Conservation (phyloP, 192 early-diverging fungal genomes). For the Backusella morwellensis region DNA sequence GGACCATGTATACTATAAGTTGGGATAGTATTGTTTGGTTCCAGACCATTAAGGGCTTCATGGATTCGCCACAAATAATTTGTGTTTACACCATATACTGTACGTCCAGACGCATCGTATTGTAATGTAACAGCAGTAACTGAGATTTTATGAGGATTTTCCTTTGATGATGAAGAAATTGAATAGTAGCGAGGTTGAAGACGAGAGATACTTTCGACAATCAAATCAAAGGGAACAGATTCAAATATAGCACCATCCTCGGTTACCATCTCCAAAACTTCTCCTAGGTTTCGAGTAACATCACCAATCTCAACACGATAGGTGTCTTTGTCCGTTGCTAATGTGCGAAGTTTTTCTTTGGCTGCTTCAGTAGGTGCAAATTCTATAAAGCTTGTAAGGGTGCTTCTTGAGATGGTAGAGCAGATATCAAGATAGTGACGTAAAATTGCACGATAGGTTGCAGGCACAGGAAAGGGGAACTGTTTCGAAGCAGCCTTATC, state of each 20-base stretch:
- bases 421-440: conserved; percentile 90
- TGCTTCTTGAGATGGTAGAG: conserved; percentile 61
- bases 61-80: conserved; percentile 79
- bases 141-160: conserved; percentile 65
- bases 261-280: conserved; percentile 56
- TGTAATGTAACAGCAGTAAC: conserved; percentile 89
- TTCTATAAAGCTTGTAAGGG: conserved; percentile 56
- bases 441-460: conserved; percentile 79
- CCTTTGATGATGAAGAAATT: conserved; percentile 85
- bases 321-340: conserved; percentile 65
- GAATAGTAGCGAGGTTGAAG: conserved; percentile 93
- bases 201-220: conserved; percentile 79
- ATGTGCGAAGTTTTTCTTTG: conserved; percentile 44
- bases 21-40: neutral
- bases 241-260: conserved; percentile 36
- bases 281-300: conserved; percentile 65
- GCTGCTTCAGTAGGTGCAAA: conserved; percentile 54
- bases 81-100: conserved; percentile 82
- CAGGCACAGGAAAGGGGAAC: conserved; percentile 82
- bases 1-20: conserved; percentile 40
- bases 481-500: conserved; percentile 74
- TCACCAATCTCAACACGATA: conserved; percentile 56
- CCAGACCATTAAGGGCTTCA: neutral
- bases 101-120: conserved; percentile 60
- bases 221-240: conserved; percentile 71